These are phyloP conservation scores for Themeda triandra DNA, from an alignment of 176 grass and related monocot genomes.

Conservation along the genomic window DNA sequence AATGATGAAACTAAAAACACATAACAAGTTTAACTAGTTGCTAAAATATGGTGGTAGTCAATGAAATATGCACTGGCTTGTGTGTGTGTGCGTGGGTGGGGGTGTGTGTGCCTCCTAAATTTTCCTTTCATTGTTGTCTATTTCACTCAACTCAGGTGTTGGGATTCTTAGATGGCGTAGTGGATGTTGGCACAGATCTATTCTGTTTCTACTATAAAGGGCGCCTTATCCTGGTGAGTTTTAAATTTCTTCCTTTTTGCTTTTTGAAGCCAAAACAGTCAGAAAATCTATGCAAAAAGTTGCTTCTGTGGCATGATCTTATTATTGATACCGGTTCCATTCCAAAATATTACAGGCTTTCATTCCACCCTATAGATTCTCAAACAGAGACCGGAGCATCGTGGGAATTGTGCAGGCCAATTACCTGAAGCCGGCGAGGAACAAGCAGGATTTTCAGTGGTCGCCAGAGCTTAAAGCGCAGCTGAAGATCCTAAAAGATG, in stretches of 20 bases:
- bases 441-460: conserved; percentile 20
- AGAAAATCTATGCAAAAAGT: neutral
- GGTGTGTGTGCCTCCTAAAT: neutral
- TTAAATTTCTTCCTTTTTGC: neutral
- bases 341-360: conserved; percentile 20
- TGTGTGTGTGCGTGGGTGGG: neutral
- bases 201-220: conserved; percentile 36
- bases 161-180: conserved; percentile 31
- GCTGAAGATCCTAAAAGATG: neutral
- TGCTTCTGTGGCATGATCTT: neutral
- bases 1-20: neutral
- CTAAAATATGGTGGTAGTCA: neutral
- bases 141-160: conserved; percentile 23
- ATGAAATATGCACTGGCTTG: neutral
- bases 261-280: neutral
- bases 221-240: conserved; percentile 35
- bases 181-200: neutral
- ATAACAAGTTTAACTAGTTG: neutral
- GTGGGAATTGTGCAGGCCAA: neutral
- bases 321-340: neutral
- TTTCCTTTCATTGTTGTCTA: neutral
- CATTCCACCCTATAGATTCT: neutral
- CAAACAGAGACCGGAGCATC: neutral
- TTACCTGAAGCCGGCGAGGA: neutral
- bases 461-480: neutral